Base-by-base conservation (phyloP, 2,329 filamentous ascomycete species). In the Aschersonia sp. region DNA sequence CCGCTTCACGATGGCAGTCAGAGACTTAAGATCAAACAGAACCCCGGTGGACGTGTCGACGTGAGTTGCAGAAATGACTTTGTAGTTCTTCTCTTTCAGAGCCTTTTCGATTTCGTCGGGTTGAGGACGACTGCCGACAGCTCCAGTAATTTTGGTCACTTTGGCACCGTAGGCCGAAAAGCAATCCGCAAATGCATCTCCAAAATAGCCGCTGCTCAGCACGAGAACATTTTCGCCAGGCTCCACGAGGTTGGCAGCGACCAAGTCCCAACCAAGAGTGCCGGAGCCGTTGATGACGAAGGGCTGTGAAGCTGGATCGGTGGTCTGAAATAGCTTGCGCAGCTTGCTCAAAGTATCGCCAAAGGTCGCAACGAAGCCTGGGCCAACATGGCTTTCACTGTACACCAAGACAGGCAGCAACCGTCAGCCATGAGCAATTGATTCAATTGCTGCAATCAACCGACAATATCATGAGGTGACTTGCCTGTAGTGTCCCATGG, bases 1-100 rank as follows among this genome's bases (percentile, higher is more conserved):
- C 47, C 77, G 76, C 63, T 84, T 84, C 46, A 97, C 85, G 45
- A 94, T 71, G 60, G 89, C 84, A 35, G 87, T 80, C 49, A 98
- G 71, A 49, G 80, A 72, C 72, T 94, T 83, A 58, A 97, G 78
- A 64, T 97, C 89, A 60, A 85, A 94, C 45, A 98, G 72, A 30
- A 98, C 92, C 55, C 92, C 92, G 39, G 92, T 98, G 4, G 89
- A 95, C 30, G 92, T 98, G 62, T 98, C 92, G 52, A 95, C 90
- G 64, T 98, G 92, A 9, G 92, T 98, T 54, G 97, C 84, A 41
- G 90, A 97, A 59, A 98, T 68, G 52, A 90, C 65, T 76, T 97
- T 97, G 76, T 94, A 97, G 60, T 85, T 80, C 73, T 92, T 94
- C 72, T 87, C 79, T 65, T 83, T 83, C 54, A 98, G 72, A 4